Base-by-base conservation (phyloP, 495 filamentous ascomycete species). In the Xylaria castorea region DNA sequence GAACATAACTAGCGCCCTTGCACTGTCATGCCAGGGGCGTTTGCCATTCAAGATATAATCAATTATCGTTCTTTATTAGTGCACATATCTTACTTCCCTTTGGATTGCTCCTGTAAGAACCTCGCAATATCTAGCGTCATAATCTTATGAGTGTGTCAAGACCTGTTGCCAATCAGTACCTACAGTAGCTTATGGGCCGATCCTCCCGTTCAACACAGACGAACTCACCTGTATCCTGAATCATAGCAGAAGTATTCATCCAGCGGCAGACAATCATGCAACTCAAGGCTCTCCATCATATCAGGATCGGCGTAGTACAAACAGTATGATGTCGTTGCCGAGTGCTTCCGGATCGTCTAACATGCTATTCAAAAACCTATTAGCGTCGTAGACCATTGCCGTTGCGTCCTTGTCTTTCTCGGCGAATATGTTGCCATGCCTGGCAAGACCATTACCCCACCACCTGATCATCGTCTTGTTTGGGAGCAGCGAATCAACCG, bases 211-310 rank as follows among this genome's bases (percentile, higher is more conserved):
- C 11, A 9, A 55, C 18, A 57, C 6, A 3, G 48, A 67, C 16
- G 16, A 67, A 25, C 53, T 70, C 42, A 71, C 72, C 88, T 79
- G 81, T 88, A 86, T 9, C 85, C 85, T 11, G 80, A 81, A 75
- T 87, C 84, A 69, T 80, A 86, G 85, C 86, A 87, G 70, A 88
- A 88, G 75, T 89, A 89, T 71, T 81, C 74, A 32, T 82, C 73
- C 75, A 86, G 66, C 55, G 84, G 80, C 58, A 79, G 74, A 78
- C 86, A 88, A 38, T 85, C 86, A 78, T 87, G 87, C 57, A 75
- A 73, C 46, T 69, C 70, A 63, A 84, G 84, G 60, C 85, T 79
- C 32, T 75, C 78, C n/a, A 71, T 74, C 62, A 89, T 82, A 78
- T 87, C 83, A 5, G 83, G 83, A 71, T 87, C 82, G 65, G 85